These are phyloP conservation scores for Puccinia brachypodii DNA, from an alignment of 1,284 basidiomycete species.

Conservation along the genomic window DNA sequence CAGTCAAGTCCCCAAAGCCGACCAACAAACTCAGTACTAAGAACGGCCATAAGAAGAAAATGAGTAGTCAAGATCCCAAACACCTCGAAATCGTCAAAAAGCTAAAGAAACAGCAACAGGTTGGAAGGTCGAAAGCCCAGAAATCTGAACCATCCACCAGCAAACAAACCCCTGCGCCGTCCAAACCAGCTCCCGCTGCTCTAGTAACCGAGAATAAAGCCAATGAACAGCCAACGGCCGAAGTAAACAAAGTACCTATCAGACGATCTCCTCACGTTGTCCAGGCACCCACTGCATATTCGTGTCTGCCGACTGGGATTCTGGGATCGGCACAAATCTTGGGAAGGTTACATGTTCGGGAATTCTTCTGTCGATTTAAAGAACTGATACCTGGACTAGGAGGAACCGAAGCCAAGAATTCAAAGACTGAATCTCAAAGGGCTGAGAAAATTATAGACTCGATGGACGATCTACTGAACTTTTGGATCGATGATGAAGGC, in stretches of 20 bases:
- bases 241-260: constrained; percentile 1
- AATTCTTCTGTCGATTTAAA: constrained; percentile 46
- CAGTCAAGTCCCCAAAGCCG: not conserved
- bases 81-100: constrained; percentile 10
- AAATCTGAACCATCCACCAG: not conserved
- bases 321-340: constrained; percentile 35
- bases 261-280: constrained; percentile 38
- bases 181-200: not conserved
- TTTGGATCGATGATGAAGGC: constrained; percentile 49
- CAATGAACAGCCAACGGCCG: not conserved
- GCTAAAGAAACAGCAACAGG: constrained; percentile 17
- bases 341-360: constrained; percentile 30
- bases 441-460: constrained; percentile 45
- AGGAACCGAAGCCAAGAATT: constrained; percentile 6
- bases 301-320: constrained; percentile 28
- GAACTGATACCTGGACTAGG: constrained; percentile 44
- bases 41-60: constrained; percentile 15
- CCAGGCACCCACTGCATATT: constrained; percentile 7
- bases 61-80: constrained; percentile 1
- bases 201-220: not conserved
- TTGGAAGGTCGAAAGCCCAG: constrained; percentile 4
- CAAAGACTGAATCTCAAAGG: constrained; percentile 35
- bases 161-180: not conserved
- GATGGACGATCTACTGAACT: constrained; percentile 48
- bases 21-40: not conserved